phyloP scores from a whole-genome alignment of 2,329 filamentous ascomycete species.

The Fusarium graminum region DNA sequence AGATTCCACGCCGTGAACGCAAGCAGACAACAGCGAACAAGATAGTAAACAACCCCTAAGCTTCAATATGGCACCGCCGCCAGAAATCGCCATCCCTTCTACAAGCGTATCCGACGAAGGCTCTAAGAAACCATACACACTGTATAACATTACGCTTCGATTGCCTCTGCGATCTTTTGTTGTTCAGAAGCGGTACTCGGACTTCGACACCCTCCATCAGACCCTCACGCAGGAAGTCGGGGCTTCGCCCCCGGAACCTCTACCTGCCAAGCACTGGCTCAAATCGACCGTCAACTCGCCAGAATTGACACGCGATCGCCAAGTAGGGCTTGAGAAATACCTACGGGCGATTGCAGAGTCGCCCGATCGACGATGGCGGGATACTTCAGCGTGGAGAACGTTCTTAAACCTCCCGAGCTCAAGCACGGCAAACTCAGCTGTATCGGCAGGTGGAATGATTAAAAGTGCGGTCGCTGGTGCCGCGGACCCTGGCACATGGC shows the following conservation, averaged over 20 bases:
- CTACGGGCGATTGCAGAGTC: constrained; percentile 77
- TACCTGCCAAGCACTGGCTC: constrained; percentile 83
- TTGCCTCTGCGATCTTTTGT: constrained; percentile 82
- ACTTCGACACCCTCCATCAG: constrained; percentile 77
- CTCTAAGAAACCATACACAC: constrained; percentile 75
- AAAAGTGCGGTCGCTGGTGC: constrained; percentile 58
- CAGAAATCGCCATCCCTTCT: constrained; percentile 76
- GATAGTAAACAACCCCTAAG: constrained; percentile 13
- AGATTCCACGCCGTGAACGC: not conserved
- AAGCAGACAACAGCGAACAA: not conserved
- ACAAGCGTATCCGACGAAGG: constrained; percentile 68
- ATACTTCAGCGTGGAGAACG: constrained; percentile 76
- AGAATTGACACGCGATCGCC: constrained; percentile 78
- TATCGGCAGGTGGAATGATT: constrained; percentile 61
- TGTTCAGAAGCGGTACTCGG: constrained; percentile 84
- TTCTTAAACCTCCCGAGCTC: constrained; percentile 78
- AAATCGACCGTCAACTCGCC: constrained; percentile 77
- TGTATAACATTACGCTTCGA: constrained; percentile 83
- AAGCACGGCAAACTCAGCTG: constrained; percentile 63
- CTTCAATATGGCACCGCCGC: constrained; percentile 70
- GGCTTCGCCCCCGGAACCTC: constrained; percentile 72
- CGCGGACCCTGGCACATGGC: constrained; percentile 76
- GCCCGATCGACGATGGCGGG: constrained; percentile 81
- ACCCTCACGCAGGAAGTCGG: constrained; percentile 71
- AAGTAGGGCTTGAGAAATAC: constrained; percentile 76